Evolutionary conservation across 495 filamentous ascomycete species (phyloP).

Genomic region (Neurospora sp.): DNA sequence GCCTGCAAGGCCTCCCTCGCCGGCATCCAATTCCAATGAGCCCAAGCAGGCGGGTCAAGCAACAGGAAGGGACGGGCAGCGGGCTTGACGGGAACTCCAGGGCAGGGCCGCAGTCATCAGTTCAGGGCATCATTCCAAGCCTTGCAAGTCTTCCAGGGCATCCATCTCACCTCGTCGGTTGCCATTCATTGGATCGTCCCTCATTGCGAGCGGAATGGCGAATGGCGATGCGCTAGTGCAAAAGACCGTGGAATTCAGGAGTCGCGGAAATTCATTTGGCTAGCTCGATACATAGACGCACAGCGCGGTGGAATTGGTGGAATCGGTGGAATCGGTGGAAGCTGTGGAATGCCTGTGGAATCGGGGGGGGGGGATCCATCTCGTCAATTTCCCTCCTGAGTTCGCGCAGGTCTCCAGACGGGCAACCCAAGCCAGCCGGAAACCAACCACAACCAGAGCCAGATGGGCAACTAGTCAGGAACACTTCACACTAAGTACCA

Average conservation of each 20-base stretch:
- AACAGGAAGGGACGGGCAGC: neutral
- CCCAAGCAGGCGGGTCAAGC: neutral
- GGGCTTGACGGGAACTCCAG: neutral
- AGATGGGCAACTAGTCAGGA: neutral
- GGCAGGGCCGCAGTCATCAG: neutral
- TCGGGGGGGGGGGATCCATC: neutral
- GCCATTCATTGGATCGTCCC: neutral
- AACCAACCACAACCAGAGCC: neutral
- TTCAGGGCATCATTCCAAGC: neutral
- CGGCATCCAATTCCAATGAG: neutral
- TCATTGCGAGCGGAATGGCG: neutral
- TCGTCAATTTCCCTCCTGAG: neutral
- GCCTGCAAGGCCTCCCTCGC: neutral
- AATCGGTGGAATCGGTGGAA: neutral
- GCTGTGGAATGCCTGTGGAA: neutral
- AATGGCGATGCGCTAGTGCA: neutral
- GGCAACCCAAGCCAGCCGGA: neutral
- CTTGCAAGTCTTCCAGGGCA: neutral
- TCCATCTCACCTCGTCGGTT: neutral
- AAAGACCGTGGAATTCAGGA: neutral
- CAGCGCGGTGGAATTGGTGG: neutral
- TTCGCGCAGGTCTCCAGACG: neutral
- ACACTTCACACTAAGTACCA: neutral
- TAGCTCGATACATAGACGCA: neutral
- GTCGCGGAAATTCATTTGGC: neutral